Evolutionary conservation across 768 basidiomycete genomes (phyloP), one percentile per base, ranked within the genome.

Genomic region (Tylopilus sp.): DNA sequence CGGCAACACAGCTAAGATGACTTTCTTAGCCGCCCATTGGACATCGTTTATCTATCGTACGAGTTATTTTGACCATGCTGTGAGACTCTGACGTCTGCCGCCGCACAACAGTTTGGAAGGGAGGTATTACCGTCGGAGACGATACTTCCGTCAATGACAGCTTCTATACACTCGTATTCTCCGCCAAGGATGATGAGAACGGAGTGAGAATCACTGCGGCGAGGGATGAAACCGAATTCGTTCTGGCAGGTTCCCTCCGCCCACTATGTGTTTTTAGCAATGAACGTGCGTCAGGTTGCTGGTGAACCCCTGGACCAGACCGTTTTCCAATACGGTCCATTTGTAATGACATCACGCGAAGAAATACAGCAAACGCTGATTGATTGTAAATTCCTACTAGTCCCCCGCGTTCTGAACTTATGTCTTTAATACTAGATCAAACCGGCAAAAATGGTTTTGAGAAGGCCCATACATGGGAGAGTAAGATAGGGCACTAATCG

Each of bases 241-340:
- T 95, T 21, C 65, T 98, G 63, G 89, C 88, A 60, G 30, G 78
- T 57, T 19, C 45, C 22, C 26, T 41, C 65, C 13, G 4, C 50
- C 21, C n/a, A 33, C 25, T 17, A n/a, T 9, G 25, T 29, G 16
- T 38, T 40, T 42, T 37, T 34, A 42, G 17, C 26, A 44, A 53
- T 56, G 36, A 48, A 54, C 47, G 47, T 41, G 49, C 24, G 21
- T 31, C 42, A 87, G 88, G 78, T 87, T 56, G 85, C 94, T 6
- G 95, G 89, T 17, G 89, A 94, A 71, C 92, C 94, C 14, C 78
- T 98, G 6, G 83, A 94, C 56, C 94, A 98, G 68, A 78, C 83
- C 1, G 90, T 98, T 12, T 79, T 90, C 54, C 94, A 96, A 63
- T 85, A 92, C 58, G 89, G 88, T 5, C 89, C 90, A 8, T 90